A percentile compares a stretch with the other conserved stretches of the same genome.
Evolutionary conservation across 495 filamentous ascomycete genomes (phyloP).

Genomic region (Aspergillus olivimuriae): DNA sequence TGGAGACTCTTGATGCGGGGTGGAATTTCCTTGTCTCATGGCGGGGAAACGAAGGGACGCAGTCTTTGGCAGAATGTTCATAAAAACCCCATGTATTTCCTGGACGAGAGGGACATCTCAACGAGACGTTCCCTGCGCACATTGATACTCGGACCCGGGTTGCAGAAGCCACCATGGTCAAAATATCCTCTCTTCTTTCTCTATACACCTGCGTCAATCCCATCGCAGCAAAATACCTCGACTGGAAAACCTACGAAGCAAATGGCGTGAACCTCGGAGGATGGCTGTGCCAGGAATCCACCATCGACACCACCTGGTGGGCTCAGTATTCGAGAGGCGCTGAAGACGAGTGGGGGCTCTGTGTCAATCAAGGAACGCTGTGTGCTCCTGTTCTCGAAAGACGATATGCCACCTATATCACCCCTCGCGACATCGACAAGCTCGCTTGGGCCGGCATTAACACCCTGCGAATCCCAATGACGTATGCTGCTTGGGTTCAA

Average conservation of each 20-base stretch:
- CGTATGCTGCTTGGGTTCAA: slow-evolving; percentile 12
- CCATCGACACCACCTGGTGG: slow-evolving; percentile 22
- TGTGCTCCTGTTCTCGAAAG: slow-evolving; percentile 16
- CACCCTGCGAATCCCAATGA: slow-evolving; percentile 22
- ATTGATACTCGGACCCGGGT: too few relatives aligned
- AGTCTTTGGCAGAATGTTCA: too few relatives aligned
- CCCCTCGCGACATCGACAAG: slow-evolving; percentile 16
- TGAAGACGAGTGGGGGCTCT: slow-evolving; percentile 22
- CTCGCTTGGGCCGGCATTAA: slow-evolving; percentile 13
- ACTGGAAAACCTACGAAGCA: slow-evolving; percentile 19
- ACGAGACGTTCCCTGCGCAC: too few relatives aligned
- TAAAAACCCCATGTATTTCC: too few relatives aligned
- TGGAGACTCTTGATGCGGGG: too few relatives aligned
- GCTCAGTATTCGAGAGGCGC: slow-evolving; percentile 9
- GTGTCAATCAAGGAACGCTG: slow-evolving; percentile 14
- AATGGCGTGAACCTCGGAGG: slow-evolving; percentile 26
- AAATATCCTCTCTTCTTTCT: background rate
- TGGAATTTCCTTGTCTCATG: too few relatives aligned
- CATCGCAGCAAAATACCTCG: slow-evolving; percentile 6
- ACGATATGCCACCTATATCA: slow-evolving; percentile 20
- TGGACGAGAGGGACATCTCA: too few relatives aligned
- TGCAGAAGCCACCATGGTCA: background rate
- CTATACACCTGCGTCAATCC: background rate
- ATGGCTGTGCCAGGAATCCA: slow-evolving; percentile 25
- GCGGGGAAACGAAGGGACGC: too few relatives aligned